Conservation (phyloP, 768 basidiomycete species). For the Boletales sp. region DNA sequence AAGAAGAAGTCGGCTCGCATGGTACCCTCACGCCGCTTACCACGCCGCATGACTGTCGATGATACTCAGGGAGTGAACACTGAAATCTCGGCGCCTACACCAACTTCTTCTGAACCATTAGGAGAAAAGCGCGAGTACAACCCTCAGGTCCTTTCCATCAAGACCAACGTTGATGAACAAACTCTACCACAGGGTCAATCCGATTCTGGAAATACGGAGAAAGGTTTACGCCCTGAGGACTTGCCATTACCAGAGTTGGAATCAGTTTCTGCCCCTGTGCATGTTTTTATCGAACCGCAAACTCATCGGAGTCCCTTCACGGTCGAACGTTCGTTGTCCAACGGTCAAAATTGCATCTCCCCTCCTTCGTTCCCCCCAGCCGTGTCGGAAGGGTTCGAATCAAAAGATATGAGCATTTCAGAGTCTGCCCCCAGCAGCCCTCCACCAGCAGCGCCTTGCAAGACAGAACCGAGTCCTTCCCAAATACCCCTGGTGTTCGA, state of each 20-base stretch:
- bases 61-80: background rate
- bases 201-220: background rate
- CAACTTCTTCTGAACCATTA: background rate
- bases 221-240: background rate
- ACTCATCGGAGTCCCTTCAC: background rate
- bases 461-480: background rate
- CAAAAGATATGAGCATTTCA: background rate
- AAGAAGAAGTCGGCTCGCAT: conserved; percentile 26
- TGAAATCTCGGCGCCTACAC: background rate
- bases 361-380: background rate
- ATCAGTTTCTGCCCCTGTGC: too few relatives aligned
- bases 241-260: background rate
- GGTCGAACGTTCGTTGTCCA: background rate
- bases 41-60: conserved; percentile 13
- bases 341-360: background rate
- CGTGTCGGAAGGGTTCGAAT: background rate
- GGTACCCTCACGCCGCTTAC: conserved; percentile 20
- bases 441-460: background rate
- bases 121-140: background rate
- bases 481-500: background rate
- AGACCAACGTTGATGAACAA: conserved; percentile 5
- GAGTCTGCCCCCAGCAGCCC: background rate
- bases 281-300: background rate
- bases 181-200: background rate
- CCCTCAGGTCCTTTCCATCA: background rate